These are phyloP conservation scores for Candida fluviatilis DNA, from an alignment of 805 yeast species.

Conservation along the genomic window DNA sequence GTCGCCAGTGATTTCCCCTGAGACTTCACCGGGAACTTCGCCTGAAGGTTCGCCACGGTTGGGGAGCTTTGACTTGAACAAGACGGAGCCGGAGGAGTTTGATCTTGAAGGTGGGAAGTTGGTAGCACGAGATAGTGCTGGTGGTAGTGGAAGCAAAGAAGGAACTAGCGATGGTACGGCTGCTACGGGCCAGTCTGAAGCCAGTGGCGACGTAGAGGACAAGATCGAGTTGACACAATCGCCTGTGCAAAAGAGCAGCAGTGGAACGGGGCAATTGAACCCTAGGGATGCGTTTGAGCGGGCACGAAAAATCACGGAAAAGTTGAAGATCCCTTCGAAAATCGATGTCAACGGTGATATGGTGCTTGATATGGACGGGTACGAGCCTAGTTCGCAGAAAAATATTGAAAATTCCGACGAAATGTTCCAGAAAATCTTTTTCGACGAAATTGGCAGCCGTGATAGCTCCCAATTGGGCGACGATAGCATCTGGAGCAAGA, in stretches of 20 bases:
- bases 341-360: slow-evolving; percentile 88
- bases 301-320: slow-evolving; percentile 60
- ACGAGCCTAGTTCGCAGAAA: slow-evolving; percentile 73
- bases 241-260: slow-evolving; percentile 10
- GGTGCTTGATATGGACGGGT: slow-evolving; percentile 91
- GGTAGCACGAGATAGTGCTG: not conserved
- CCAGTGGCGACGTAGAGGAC: slow-evolving; percentile 16
- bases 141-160: not conserved
- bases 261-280: no score
- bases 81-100: slow-evolving; percentile 30
- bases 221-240: slow-evolving; percentile 21
- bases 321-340: slow-evolving; percentile 80
- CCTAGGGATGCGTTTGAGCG: slow-evolving; percentile 49
- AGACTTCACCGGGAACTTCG: slow-evolving; percentile 53
- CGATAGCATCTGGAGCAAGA: slow-evolving; percentile 30
- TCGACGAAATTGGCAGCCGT: slow-evolving; percentile 56
- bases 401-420: slow-evolving; percentile 76
- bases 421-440: slow-evolving; percentile 63
- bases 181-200: not conserved
- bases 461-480: slow-evolving; percentile 9
- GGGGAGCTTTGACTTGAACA: slow-evolving; percentile 10
- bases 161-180: not conserved
- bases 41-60: slow-evolving; percentile 21
- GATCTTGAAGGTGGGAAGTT: slow-evolving; percentile 24
- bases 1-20: slow-evolving; percentile 76